Evolutionary conservation across 345 rosid species (phyloP).

Genomic region (Pistacia vera): DNA sequence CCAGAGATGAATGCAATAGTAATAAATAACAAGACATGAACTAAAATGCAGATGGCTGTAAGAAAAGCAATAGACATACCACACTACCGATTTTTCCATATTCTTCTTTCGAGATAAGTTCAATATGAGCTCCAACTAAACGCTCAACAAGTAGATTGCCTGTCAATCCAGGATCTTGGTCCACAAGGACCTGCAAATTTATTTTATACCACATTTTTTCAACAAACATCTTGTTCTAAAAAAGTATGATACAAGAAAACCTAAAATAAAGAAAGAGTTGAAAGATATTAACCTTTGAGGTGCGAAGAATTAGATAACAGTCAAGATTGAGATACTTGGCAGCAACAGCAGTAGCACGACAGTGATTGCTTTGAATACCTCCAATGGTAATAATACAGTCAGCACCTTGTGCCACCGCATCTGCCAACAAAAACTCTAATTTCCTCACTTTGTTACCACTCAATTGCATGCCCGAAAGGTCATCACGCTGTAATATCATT

Average conservation of each 20-base stretch:
- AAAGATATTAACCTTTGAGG: constrained; percentile 59
- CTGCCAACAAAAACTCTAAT: constrained; percentile 85
- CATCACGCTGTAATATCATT: constrained; percentile 59
- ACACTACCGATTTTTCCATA: constrained; percentile 77
- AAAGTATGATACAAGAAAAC: no score
- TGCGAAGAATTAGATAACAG: constrained; percentile 71
- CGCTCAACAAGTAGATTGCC: constrained; percentile 92
- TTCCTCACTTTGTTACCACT: constrained; percentile 93
- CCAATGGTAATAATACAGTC: constrained; percentile 85
- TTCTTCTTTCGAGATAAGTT: constrained; percentile 89
- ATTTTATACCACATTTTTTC: not conserved
- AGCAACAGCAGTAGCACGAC: constrained; percentile 91
- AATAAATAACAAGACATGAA: no score
- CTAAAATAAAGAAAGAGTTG: not conserved
- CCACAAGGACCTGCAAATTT: constrained; percentile 69
- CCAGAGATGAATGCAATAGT: not conserved
- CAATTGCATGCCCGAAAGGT: constrained; percentile 86
- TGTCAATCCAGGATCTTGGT: constrained; percentile 83
- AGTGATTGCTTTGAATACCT: constrained; percentile 94
- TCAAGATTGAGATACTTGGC: constrained; percentile 82
- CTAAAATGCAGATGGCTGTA: not conserved
- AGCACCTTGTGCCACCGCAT: constrained; percentile 81
- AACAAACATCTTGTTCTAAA: not conserved
- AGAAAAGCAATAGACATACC: constrained; percentile 48
- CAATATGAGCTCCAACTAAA: constrained; percentile 82